phyloP scores from a whole-genome alignment of 2,329 filamentous ascomycete species.

The Fusarium sp. region DNA sequence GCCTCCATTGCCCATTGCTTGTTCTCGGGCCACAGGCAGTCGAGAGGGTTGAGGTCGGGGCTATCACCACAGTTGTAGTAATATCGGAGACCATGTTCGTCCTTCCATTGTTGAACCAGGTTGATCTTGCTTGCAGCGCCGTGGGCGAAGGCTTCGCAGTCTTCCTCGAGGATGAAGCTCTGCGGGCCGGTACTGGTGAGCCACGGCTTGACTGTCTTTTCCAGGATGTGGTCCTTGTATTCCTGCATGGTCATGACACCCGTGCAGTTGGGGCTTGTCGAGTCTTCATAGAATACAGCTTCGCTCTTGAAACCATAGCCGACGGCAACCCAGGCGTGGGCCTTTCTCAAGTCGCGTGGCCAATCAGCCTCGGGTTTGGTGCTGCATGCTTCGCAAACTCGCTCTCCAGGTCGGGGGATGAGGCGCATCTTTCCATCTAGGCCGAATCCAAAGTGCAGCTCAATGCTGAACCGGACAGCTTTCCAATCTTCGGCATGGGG shows the following conservation, averaged over 20 bases:
- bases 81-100: constrained; percentile 47
- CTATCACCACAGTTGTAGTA: constrained; percentile 53
- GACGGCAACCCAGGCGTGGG: constrained; percentile 52
- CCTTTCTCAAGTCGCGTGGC: constrained; percentile 50
- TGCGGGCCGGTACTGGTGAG: constrained; percentile 34
- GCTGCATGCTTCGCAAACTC: constrained; percentile 46
- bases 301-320: constrained; percentile 54
- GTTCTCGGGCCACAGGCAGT: constrained; percentile 50
- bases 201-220: constrained; percentile 51
- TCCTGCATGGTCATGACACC: constrained; percentile 51
- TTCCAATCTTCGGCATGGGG: constrained; percentile 50
- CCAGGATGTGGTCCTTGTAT: constrained; percentile 51
- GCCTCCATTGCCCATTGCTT: constrained; percentile 50
- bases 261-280: constrained; percentile 48
- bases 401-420: constrained; percentile 51
- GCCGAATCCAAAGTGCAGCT: constrained; percentile 54
- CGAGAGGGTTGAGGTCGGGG: constrained; percentile 52
- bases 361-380: constrained; percentile 44
- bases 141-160: constrained; percentile 51
- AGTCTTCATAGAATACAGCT: constrained; percentile 53
- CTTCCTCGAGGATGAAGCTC: constrained; percentile 52
- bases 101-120: constrained; percentile 52
- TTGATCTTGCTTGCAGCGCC: constrained; percentile 52
- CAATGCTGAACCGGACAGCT: constrained; percentile 51
- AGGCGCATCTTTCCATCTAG: constrained; percentile 52